These are phyloP conservation scores for Lasiodiplodia gonubiensis DNA, from an alignment of 2,329 filamentous ascomycete genomes.

Conservation along the genomic window DNA sequence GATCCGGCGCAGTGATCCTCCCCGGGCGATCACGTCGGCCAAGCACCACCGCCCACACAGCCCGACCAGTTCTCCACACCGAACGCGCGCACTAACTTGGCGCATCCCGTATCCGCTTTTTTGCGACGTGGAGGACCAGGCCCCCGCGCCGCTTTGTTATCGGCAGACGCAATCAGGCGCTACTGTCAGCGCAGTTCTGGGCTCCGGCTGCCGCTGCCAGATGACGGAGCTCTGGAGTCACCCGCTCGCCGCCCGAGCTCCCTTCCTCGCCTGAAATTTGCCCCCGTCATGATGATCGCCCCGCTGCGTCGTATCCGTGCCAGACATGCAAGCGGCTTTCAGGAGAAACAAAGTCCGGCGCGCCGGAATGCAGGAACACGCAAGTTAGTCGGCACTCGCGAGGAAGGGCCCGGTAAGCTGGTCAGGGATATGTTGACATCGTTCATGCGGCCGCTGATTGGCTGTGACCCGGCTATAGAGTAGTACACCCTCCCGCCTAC, in stretches of 20 bases:
- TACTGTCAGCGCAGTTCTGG: conserved; percentile 10
- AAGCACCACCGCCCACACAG: conserved; percentile 12
- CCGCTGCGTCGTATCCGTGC: neutral
- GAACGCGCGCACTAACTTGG: conserved; percentile 10
- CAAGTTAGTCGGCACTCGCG: neutral
- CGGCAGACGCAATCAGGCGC: neutral
- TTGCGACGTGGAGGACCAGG: neutral
- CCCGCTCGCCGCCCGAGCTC: neutral
- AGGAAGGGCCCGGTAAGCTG: conserved; percentile 6
- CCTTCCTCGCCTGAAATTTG: conserved; percentile 12
- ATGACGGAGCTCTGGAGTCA: conserved; percentile 5
- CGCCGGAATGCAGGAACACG: conserved; percentile 20
- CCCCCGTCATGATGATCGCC: conserved; percentile 21
- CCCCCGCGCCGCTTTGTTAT: conserved; percentile 7
- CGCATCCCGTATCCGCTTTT: conserved; percentile 20
- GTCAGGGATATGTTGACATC: neutral
- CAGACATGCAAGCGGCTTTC: neutral
- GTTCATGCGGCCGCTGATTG: conserved; percentile 14
- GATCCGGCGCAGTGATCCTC: conserved; percentile 16
- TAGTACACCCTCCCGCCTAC: conserved; percentile 2
- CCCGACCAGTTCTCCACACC: conserved; percentile 15
- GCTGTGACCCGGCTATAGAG: neutral
- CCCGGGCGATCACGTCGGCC: conserved; percentile 20
- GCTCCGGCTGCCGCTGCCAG: neutral
- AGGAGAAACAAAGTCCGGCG: neutral